Base-by-base conservation (phyloP, 257 asterid genomes). In the Rauvolfia tetraphylla region DNA sequence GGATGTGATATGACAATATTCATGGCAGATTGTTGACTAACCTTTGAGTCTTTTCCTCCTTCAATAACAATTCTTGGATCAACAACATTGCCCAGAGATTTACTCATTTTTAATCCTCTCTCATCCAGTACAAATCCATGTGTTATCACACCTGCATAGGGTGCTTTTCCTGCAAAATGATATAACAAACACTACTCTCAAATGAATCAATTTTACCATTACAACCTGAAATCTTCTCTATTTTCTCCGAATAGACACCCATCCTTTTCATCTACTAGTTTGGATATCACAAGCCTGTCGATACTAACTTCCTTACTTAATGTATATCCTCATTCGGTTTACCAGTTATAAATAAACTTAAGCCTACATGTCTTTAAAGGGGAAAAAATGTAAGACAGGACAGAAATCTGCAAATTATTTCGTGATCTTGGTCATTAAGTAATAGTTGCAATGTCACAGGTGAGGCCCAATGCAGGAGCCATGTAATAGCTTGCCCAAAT, bases 41-140 rank as follows among this genome's bases (percentile, higher is more conserved):
- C 98, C 96, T 86, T 87, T 79, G 82, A 90, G 83, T 85, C 89
- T 76, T 95, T 92, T 74, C 96, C 93, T 79, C 99, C 99, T 82
- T 95, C 99, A 81, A 95, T 95, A 61, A 95, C 88, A 78, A 78
- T 87, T 79, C 89, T 84, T 51, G 98, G 99, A 83, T 95, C 99
- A 62, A 95, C 96, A 80, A 95, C 98, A 83, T 95, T 95, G 76
- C 99, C 99, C 71, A 90, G 77, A 75, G 98, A 95, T 86, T 95
- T 95, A 88, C 99, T 95, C 99, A 95, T 95, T 89, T 95, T 95
- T 71, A 91, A 88, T 44, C 99, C 99, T 73, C 81, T 95, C 87
- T 95, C 99, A 73, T 95, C 99, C 71, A 95, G 88, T 66, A 92
- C 99, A 84, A 95, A 95, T 81, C 99, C 99, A 76, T 95, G 99